phyloP scores from a whole-genome alignment of 768 basidiomycete species.

The Hericium erinaceus region DNA sequence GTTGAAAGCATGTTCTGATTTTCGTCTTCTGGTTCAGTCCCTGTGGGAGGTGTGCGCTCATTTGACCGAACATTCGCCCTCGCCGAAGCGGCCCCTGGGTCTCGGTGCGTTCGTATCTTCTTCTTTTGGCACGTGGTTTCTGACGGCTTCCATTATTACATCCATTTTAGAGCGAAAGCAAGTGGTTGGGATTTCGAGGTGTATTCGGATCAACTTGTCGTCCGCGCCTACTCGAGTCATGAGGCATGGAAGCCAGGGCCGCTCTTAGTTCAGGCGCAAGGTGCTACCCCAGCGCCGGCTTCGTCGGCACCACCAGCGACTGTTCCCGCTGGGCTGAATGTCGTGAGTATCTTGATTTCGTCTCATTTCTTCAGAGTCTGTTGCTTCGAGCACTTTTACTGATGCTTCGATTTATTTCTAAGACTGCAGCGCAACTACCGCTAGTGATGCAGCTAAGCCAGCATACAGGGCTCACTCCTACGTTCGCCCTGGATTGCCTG shows the following conservation, averaged over 20 bases:
- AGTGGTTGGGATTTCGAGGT: slow-evolving; percentile 88
- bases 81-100: slow-evolving; percentile 69
- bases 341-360: slow-evolving; percentile 39
- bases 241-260: slow-evolving; percentile 74
- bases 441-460: slow-evolving; percentile 63
- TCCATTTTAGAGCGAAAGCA: slow-evolving; percentile 49
- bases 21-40: slow-evolving; percentile 32
- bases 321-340: slow-evolving; percentile 43
- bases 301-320: slow-evolving; percentile 20
- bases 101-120: slow-evolving; percentile 50
- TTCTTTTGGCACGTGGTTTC: slow-evolving; percentile 5
- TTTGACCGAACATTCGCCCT: slow-evolving; percentile 92
- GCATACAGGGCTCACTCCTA: slow-evolving; percentile 69
- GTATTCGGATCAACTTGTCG: slow-evolving; percentile 78
- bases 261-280: slow-evolving; percentile 57
- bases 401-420: slow-evolving; percentile 5
- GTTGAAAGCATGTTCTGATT: not conserved
- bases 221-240: slow-evolving; percentile 77
- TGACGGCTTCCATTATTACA: not conserved
- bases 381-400: slow-evolving; percentile 9
- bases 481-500: slow-evolving; percentile 79
- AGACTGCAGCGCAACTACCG: slow-evolving; percentile 66
- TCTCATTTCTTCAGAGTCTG: not conserved
- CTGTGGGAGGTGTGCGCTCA: slow-evolving; percentile 72
- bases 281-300: slow-evolving; percentile 18